Conservation (phyloP, 1,139 yeast species). For the Geotrichum reessii region DNA sequence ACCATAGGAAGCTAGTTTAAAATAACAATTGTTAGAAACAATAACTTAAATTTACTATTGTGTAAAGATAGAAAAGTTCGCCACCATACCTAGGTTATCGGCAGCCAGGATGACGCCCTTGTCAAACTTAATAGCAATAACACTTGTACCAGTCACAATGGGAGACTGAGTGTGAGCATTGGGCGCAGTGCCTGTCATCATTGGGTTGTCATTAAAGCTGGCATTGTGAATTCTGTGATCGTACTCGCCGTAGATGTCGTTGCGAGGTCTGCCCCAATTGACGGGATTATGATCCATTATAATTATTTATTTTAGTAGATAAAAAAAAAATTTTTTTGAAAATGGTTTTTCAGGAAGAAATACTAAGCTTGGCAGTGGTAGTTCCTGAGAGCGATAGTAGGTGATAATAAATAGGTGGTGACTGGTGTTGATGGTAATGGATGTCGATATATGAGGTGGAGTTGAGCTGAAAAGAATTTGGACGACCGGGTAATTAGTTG, state of each 20-base stretch:
- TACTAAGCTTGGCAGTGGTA: not conserved
- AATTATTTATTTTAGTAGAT: not conserved
- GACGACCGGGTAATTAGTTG: not conserved
- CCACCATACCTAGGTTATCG: constrained; percentile 64
- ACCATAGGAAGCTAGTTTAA: constrained; percentile 61
- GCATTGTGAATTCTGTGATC: constrained; percentile 67
- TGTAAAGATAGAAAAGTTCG: not conserved
- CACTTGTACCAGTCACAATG: constrained; percentile 93
- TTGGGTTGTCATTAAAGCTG: constrained; percentile 22
- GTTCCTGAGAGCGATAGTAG: not conserved
- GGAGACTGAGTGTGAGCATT: constrained; percentile 88
- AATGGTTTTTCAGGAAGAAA: not conserved
- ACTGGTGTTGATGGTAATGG: not conserved
- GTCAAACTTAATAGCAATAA: constrained; percentile 80
- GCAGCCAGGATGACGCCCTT: constrained; percentile 94
- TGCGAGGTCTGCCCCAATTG: constrained; percentile 92
- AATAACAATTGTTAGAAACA: not conserved
- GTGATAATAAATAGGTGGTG: not conserved
- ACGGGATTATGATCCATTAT: constrained; percentile 92
- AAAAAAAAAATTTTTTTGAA: not conserved
- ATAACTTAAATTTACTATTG: not conserved
- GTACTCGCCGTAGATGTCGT: constrained; percentile 74
- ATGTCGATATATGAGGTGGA: not conserved
- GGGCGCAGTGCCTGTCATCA: constrained; percentile 43
- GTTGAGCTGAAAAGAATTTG: not conserved